A percentile compares a stretch with the other conserved stretches of the same genome.
Conservation (phyloP, 2,329 filamentous ascomycete genomes). For the Verticillium tricorpus region DNA sequence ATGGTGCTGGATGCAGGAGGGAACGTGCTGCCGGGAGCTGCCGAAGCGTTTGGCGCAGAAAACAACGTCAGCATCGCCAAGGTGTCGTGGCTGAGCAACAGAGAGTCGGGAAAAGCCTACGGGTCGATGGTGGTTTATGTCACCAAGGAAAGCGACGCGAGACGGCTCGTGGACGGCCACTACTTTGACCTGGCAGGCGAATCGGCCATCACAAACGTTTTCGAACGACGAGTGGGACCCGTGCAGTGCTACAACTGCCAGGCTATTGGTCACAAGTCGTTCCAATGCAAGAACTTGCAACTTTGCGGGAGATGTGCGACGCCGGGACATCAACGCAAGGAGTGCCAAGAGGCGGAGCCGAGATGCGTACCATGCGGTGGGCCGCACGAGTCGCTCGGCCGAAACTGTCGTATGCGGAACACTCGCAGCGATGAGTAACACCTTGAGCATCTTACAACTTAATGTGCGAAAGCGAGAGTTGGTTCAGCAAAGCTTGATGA, state of each 20-base stretch:
- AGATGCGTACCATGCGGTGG: constrained; percentile 16
- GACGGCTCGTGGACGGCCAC: constrained; percentile 12
- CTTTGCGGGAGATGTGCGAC: constrained; percentile 12
- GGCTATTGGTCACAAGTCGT: constrained; percentile 20
- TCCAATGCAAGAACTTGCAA: constrained; percentile 19
- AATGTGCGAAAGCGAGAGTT: constrained; percentile 7
- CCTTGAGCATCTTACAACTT: constrained; percentile 5
- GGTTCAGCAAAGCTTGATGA: constrained; percentile 9
- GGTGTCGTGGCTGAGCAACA: constrained; percentile 19
- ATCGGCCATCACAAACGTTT: constrained; percentile 13
- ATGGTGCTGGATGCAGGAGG: constrained; percentile 15
- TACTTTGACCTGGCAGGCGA: constrained; percentile 17
- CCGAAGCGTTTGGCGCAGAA: constrained; percentile 14
- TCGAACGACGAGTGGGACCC: constrained; percentile 16
- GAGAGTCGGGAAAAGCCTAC: constrained; percentile 15
- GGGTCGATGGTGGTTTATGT: constrained; percentile 20
- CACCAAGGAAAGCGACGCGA: constrained; percentile 13
- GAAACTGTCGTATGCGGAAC: constrained; percentile 4
- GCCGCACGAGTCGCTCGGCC: constrained; percentile 18
- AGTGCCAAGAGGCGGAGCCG: constrained; percentile 8
- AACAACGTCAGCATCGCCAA: constrained; percentile 17
- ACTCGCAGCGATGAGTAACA: background rate
- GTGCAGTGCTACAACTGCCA: constrained; percentile 25
- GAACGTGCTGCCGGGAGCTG: constrained; percentile 7
- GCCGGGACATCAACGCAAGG: constrained; percentile 13